Conservation (phyloP, 208 protist species). For the Crithidia bombi region DNA sequence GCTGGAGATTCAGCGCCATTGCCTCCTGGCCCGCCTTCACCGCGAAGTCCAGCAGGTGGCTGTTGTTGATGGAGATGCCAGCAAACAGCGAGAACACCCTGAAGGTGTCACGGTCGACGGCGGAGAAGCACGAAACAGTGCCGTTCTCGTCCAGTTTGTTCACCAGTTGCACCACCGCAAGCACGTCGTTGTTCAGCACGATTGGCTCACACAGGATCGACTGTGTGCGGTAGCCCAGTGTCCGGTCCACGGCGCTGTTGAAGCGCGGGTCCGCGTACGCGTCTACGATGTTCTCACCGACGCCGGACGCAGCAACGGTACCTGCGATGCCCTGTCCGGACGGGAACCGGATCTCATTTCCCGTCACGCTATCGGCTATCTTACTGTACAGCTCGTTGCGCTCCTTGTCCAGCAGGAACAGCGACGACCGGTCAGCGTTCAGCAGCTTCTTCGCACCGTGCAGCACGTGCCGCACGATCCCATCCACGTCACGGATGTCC, state of each 20-base stretch:
- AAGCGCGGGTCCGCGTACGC: slow-evolving; percentile 78
- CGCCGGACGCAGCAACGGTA: slow-evolving; percentile 61
- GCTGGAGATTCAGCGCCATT: slow-evolving; percentile 68
- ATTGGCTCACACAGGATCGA: slow-evolving; percentile 86
- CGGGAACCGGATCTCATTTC: slow-evolving; percentile 80
- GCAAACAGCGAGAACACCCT: slow-evolving; percentile 82
- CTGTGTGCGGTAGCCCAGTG: slow-evolving; percentile 78
- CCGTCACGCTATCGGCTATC: slow-evolving; percentile 66
- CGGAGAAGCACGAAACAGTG: slow-evolving; percentile 54
- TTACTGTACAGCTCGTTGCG: slow-evolving; percentile 82
- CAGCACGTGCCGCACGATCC: slow-evolving; percentile 71
- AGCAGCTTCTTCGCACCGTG: slow-evolving; percentile 76
- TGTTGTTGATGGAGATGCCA: slow-evolving; percentile 88
- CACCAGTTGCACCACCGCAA: slow-evolving; percentile 88
- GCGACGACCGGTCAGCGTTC: slow-evolving; percentile 67
- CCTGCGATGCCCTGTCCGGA: slow-evolving; percentile 78
- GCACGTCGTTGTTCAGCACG: slow-evolving; percentile 75
- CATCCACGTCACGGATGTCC: slow-evolving; percentile 76
- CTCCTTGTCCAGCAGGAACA: slow-evolving; percentile 86
- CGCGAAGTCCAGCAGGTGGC: slow-evolving; percentile 82
- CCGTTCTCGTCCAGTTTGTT: slow-evolving; percentile 76
- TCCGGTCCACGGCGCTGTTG: slow-evolving; percentile 81
- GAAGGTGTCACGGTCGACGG: slow-evolving; percentile 68
- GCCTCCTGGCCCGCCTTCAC: slow-evolving; percentile 73
- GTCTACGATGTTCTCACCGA: slow-evolving; percentile 76